These are phyloP conservation scores for Venturia nashicola DNA, from an alignment of 2,329 filamentous ascomycete species.

Conservation along the genomic window DNA sequence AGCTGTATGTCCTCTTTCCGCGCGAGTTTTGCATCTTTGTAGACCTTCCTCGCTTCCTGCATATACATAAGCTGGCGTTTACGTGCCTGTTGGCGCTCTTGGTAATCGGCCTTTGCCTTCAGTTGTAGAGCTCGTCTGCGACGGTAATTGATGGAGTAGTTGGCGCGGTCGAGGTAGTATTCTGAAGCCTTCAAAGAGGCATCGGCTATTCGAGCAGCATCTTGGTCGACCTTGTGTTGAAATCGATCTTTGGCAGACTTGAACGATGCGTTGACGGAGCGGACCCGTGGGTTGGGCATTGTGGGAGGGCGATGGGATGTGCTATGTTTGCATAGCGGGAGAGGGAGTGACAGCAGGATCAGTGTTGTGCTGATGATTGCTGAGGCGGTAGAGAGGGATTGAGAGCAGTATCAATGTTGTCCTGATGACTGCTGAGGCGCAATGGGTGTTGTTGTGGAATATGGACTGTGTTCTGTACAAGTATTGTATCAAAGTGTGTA, in stretches of 20 bases:
- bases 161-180: not conserved
- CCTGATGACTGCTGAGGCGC: not conserved
- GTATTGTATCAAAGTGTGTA: conserved; percentile 18
- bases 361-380: too few species aligned
- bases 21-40: conserved; percentile 39
- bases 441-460: conserved; percentile 11
- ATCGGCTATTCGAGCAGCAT: not conserved
- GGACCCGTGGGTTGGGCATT: not conserved
- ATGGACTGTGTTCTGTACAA: too few species aligned
- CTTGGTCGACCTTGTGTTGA: not conserved
- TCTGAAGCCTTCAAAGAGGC: conserved; percentile 1
- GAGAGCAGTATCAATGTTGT: too few species aligned
- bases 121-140: not conserved
- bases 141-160: conserved; percentile 2
- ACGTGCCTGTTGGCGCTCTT: not conserved
- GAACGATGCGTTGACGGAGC: not conserved
- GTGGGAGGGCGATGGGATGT: not conserved
- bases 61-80: not conserved
- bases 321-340: not conserved
- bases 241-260: not conserved
- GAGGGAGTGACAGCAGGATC: too few species aligned
- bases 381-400: too few species aligned
- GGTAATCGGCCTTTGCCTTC: not conserved
- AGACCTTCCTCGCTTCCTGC: conserved; percentile 25
- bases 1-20: conserved; percentile 67